phyloP scores from a whole-genome alignment of 371 early-diverging fungal species.

The Rhizopus sp. region DNA sequence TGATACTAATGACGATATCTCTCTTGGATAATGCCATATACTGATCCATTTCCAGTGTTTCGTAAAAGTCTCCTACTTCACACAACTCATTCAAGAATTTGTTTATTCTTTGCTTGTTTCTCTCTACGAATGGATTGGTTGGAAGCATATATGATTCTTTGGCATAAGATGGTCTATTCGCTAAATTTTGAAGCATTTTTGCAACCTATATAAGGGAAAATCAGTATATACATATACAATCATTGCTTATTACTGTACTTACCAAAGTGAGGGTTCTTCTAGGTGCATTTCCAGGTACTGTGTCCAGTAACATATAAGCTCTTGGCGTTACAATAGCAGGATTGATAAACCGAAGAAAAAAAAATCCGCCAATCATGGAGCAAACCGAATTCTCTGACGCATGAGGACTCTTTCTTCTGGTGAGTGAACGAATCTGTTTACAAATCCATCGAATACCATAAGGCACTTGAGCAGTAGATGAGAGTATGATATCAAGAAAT shows the following conservation, averaged over 20 bases:
- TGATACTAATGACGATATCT: slow-evolving; percentile 82
- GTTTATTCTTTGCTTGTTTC: slow-evolving; percentile 82
- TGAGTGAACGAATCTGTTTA: slow-evolving; percentile 92
- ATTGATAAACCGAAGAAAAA: slow-evolving; percentile 95
- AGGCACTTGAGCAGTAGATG: slow-evolving; percentile 80
- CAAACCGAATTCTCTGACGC: slow-evolving; percentile 87
- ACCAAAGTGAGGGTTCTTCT: slow-evolving; percentile 89
- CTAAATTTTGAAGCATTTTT: slow-evolving; percentile 91
- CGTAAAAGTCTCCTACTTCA: slow-evolving; percentile 94
- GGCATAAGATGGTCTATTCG: slow-evolving; percentile 88
- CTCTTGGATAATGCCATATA: slow-evolving; percentile 92
- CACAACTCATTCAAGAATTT: slow-evolving; percentile 86
- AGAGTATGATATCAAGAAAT: slow-evolving; percentile 84
- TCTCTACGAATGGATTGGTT: slow-evolving; percentile 84
- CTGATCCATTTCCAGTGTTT: slow-evolving; percentile 94
- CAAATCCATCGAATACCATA: slow-evolving; percentile 99
- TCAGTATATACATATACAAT: not conserved
- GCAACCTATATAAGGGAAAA: slow-evolving; percentile 57
- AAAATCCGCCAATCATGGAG: slow-evolving; percentile 96
- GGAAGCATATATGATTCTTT: slow-evolving; percentile 91
- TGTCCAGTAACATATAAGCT: slow-evolving; percentile 91
- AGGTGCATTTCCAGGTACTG: slow-evolving; percentile 76
- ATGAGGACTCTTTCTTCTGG: slow-evolving; percentile 90
- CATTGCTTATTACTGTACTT: not conserved
- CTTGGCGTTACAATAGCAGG: slow-evolving; percentile 97